A percentile compares a stretch with the other conserved stretches of the same genome.
Conservation (phyloP, 805 yeast species). For the Kuraishia ogatae region DNA sequence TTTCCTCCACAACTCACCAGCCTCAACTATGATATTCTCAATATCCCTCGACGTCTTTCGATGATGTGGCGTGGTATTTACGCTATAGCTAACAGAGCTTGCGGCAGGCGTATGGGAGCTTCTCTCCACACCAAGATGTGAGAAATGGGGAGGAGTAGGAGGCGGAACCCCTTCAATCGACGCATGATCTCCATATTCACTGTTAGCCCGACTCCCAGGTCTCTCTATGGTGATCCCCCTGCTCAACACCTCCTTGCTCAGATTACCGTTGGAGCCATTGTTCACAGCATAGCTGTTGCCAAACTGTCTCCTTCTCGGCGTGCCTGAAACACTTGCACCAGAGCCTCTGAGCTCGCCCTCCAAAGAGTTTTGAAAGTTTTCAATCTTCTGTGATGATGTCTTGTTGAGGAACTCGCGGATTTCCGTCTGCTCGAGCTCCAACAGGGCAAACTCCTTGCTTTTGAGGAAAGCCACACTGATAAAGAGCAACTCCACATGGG, state of each 20-base stretch:
- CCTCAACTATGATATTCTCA: constrained; percentile 64
- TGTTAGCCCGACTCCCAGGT: neutral
- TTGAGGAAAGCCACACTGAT: constrained; percentile 72
- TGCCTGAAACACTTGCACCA: neutral
- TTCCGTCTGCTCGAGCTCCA: constrained; percentile 88
- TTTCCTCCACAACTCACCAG: constrained; percentile 84
- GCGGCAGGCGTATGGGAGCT: neutral
- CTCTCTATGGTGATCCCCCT: neutral
- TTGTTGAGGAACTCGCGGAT: constrained; percentile 69
- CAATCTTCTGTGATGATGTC: constrained; percentile 36
- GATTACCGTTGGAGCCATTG: neutral
- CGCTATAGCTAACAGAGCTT: neutral
- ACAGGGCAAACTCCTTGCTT: constrained; percentile 66
- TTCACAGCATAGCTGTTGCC: neutral
- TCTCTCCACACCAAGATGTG: neutral
- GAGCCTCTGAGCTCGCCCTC: constrained; percentile 6
- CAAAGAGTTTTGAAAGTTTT: constrained; percentile 19
- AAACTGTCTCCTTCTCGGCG: neutral
- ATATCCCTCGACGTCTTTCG: constrained; percentile 34
- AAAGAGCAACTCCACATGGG: constrained; percentile 70
- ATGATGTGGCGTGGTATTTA: neutral
- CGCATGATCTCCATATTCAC: neutral
- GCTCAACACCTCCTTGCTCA: neutral
- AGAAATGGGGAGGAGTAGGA: neutral
- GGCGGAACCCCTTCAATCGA: neutral